These are phyloP conservation scores for Cordyceps cateniannulata DNA, from an alignment of 2,329 filamentous ascomycete species.

Conservation along the genomic window DNA sequence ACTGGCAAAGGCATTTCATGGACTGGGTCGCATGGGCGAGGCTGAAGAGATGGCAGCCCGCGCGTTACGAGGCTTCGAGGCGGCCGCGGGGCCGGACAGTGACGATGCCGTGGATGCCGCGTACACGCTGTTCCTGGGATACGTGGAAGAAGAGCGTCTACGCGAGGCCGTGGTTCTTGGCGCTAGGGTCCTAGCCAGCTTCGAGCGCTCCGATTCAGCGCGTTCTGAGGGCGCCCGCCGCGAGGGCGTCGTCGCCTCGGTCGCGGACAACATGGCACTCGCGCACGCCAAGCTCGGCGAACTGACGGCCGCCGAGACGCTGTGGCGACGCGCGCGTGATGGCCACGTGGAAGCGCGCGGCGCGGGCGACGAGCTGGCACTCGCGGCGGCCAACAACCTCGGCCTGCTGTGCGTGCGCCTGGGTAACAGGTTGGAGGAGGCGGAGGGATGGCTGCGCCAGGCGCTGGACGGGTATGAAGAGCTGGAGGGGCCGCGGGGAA, in stretches of 20 bases:
- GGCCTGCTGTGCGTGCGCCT: neutral
- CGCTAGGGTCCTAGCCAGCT: neutral
- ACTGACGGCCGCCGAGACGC: neutral
- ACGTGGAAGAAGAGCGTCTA: neutral
- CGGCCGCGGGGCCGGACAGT: neutral
- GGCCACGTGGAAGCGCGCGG: neutral
- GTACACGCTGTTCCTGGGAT: conserved; percentile 6
- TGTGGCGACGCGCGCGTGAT: neutral
- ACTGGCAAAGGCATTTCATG: conserved; percentile 5
- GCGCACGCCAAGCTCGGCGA: conserved; percentile 4
- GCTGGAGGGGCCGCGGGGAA: neutral
- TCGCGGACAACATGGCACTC: conserved; percentile 3
- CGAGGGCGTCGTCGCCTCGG: neutral
- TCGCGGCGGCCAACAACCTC: conserved; percentile 1
- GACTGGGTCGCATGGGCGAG: neutral
- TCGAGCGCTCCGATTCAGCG: neutral
- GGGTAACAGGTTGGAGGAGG: neutral
- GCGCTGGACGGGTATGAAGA: neutral
- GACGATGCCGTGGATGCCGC: neutral
- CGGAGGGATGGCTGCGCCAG: neutral
- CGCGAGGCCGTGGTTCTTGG: neutral
- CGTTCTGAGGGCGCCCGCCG: neutral
- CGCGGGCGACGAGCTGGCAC: neutral
- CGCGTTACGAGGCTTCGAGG: neutral
- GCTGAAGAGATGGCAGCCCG: neutral